phyloP scores from a whole-genome alignment of 2,329 filamentous ascomycete species.

The Microcyclosporella mali region DNA sequence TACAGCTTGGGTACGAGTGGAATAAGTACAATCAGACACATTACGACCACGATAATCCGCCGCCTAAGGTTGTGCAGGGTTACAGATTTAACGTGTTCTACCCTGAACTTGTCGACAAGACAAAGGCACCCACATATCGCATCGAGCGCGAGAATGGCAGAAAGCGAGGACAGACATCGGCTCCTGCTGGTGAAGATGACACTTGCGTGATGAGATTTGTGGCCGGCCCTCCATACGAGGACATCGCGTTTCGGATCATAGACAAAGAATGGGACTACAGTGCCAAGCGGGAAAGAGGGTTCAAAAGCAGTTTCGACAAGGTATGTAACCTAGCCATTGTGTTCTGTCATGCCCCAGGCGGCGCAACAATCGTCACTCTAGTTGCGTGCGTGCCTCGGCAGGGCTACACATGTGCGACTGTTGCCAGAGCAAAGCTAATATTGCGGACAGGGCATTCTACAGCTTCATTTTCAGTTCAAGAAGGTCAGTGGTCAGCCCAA shows the following conservation, averaged over 20 bases:
- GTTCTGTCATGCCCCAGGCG: neutral
- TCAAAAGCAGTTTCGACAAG: slow-evolving; percentile 96
- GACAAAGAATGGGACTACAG: slow-evolving; percentile 99
- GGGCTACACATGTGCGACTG: too few relatives aligned
- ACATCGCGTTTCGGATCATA: slow-evolving; percentile 93
- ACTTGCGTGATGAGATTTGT: slow-evolving; percentile 95
- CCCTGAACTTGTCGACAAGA: slow-evolving; percentile 90
- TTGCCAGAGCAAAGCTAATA: slow-evolving; percentile 26
- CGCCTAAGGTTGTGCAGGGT: slow-evolving; percentile 94
- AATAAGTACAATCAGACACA: slow-evolving; percentile 99
- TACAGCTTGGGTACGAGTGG: slow-evolving; percentile 99
- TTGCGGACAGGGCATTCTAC: slow-evolving; percentile 69
- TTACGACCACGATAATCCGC: slow-evolving; percentile 96
- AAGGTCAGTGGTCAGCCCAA: slow-evolving; percentile 55
- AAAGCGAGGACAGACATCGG: slow-evolving; percentile 83
- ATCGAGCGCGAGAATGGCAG: slow-evolving; percentile 91
- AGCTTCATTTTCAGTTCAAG: slow-evolving; percentile 98
- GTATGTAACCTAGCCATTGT: slow-evolving; percentile 45
- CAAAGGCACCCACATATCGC: slow-evolving; percentile 88
- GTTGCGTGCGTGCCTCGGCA: too few relatives aligned
- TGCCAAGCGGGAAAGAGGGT: slow-evolving; percentile 87
- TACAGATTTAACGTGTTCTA: slow-evolving; percentile 99
- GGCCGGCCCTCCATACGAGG: slow-evolving; percentile 90
- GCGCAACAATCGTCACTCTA: neutral
- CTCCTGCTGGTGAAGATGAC: slow-evolving; percentile 89